A percentile compares a stretch with the other conserved stretches of the same genome.
These are phyloP conservation scores for Collybia mongolica DNA, from an alignment of 768 basidiomycete genomes.

Conservation along the genomic window DNA sequence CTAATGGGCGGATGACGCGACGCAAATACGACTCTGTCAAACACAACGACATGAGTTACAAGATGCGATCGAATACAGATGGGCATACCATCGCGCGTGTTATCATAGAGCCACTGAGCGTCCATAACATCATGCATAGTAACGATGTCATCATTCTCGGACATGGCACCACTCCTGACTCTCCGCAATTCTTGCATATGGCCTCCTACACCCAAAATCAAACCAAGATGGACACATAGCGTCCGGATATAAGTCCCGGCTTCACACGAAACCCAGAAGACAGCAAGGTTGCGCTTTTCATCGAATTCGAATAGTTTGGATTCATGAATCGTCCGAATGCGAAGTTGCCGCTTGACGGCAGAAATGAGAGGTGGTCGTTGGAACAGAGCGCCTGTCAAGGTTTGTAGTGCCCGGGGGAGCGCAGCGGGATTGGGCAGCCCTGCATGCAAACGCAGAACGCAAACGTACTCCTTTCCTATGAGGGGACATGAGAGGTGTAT, in stretches of 20 bases:
- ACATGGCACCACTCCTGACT: constrained; percentile 94
- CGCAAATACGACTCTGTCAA: constrained; percentile 89
- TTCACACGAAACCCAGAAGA: constrained; percentile 99
- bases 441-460: constrained; percentile 91
- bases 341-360: constrained; percentile 96
- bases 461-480: constrained; percentile 97
- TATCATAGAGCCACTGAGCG: constrained; percentile 98
- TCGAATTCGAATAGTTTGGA: constrained; percentile 96
- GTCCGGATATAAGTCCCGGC: constrained; percentile 97
- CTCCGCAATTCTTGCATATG: constrained; percentile 99
- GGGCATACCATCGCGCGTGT: constrained; percentile 85
- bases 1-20: constrained; percentile 90
- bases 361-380: constrained; percentile 99
- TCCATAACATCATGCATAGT: constrained; percentile 99
- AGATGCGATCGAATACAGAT: background rate
- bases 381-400: constrained; percentile 96
- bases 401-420: constrained; percentile 92
- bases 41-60: constrained; percentile 3
- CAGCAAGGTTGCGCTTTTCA: constrained; percentile 92
- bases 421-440: constrained; percentile 77
- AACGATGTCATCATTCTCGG: constrained; percentile 97
- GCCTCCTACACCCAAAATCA: constrained; percentile 95
- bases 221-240: constrained; percentile 93
- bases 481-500: constrained; percentile 2
- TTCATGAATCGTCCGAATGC: constrained; percentile 96